phyloP scores from a whole-genome alignment of 2,329 filamentous ascomycete species.

The Penicillium sp. region DNA sequence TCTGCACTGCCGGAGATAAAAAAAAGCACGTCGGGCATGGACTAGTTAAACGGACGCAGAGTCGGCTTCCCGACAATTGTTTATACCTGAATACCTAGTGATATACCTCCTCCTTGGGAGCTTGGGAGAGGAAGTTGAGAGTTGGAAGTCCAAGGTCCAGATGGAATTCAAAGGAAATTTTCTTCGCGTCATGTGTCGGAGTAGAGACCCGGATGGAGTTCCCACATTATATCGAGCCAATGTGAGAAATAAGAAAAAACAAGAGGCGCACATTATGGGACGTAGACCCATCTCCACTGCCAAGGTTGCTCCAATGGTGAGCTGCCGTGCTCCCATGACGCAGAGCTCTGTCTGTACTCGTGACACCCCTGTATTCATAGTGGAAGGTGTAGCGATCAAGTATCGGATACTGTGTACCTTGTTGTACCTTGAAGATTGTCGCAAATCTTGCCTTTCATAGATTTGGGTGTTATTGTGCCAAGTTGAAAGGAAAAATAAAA shows the following conservation, averaged over 20 bases:
- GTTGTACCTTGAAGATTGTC: neutral
- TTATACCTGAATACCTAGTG: too few relatives aligned
- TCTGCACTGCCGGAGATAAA: neutral
- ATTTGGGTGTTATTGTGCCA: neutral
- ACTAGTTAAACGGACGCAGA: too few relatives aligned
- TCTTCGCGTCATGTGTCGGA: conserved; percentile 36
- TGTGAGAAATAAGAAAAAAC: neutral
- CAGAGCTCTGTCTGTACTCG: conserved; percentile 4
- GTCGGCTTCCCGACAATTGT: too few relatives aligned
- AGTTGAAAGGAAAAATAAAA: neutral
- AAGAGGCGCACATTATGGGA: neutral
- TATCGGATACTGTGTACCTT: conserved; percentile 2
- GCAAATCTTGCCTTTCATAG: conserved; percentile 15
- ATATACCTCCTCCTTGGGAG: too few relatives aligned
- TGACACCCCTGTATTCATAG: conserved; percentile 9
- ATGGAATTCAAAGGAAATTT: conserved; percentile 15
- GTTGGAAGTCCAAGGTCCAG: too few relatives aligned
- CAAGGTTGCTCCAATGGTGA: conserved; percentile 24
- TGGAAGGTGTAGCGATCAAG: conserved; percentile 25
- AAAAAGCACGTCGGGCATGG: neutral
- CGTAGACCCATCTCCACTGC: conserved; percentile 18
- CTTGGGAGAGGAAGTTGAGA: too few relatives aligned
- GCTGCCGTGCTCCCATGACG: conserved; percentile 20
- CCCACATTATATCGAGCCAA: too few relatives aligned
- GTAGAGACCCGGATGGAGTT: conserved; percentile 15